Conservation (phyloP, 345 rosid species). For the Limnanthes douglasii region DNA sequence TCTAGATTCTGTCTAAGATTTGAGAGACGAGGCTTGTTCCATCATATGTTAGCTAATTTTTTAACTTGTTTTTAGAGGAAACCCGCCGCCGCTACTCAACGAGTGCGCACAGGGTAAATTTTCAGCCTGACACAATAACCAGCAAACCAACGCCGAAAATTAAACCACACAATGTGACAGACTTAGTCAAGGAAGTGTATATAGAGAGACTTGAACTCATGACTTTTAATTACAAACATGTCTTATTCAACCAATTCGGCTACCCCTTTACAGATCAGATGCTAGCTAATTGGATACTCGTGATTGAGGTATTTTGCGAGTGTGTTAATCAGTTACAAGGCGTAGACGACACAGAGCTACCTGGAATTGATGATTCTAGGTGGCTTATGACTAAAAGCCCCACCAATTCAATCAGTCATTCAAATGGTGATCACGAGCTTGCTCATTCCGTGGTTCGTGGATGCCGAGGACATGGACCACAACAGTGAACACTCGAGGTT, state of each 20-base stretch:
- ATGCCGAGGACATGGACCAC: conserved; percentile 78
- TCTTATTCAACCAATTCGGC: too few relatives aligned
- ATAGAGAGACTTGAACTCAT: too few relatives aligned
- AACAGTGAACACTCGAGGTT: too few relatives aligned
- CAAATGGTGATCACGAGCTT: conserved; percentile 67
- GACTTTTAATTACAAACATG: too few relatives aligned
- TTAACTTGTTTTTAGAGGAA: conserved; percentile 22
- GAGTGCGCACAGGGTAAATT: too few relatives aligned
- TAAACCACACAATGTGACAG: too few relatives aligned
- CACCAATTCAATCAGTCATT: conserved; percentile 53
- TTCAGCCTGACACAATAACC: too few relatives aligned
- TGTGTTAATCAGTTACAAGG: conserved; percentile 60
- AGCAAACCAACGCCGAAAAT: too few relatives aligned
- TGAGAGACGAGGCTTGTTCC: conserved; percentile 92
- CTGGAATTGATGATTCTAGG: conserved; percentile 39
- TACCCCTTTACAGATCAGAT: too few relatives aligned
- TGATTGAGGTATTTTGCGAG: conserved; percentile 71
- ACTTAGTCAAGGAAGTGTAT: too few relatives aligned
- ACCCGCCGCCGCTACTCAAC: too few relatives aligned
- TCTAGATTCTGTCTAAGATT: conserved; percentile 48
- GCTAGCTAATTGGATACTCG: conserved; percentile 82
- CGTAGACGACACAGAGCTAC: conserved; percentile 41
- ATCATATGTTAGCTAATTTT: conserved; percentile 52
- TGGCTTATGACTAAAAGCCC: conserved; percentile 36
- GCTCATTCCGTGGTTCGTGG: conserved; percentile 59